These are phyloP conservation scores for Haplosporangium sp. DNA, from an alignment of 371 early-diverging fungal species.

Conservation along the genomic window DNA sequence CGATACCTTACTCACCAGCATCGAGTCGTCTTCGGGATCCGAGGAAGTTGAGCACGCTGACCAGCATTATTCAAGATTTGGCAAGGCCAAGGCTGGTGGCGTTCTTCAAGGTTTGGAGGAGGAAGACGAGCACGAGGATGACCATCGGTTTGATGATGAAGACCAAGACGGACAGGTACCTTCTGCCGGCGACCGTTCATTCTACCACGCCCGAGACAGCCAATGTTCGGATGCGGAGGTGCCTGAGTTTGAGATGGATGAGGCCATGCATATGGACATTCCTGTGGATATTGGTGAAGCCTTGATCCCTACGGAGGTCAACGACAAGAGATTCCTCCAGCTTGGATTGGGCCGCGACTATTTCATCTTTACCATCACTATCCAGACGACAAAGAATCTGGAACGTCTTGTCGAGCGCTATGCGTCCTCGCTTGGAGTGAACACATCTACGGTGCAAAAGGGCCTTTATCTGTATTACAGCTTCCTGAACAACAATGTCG, in stretches of 20 bases:
- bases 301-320: constrained; percentile 51
- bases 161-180: constrained; percentile 39
- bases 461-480: constrained; percentile 51
- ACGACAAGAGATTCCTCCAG: constrained; percentile 46
- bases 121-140: constrained; percentile 30
- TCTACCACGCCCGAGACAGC: constrained; percentile 22
- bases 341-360: constrained; percentile 45
- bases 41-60: constrained; percentile 21
- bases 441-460: constrained; percentile 16
- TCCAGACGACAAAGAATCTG: constrained; percentile 35
- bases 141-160: constrained; percentile 16
- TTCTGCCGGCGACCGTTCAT: constrained; percentile 31
- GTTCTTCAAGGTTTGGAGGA: constrained; percentile 36
- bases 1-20: constrained; percentile 45
- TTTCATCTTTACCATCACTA: constrained; percentile 51
- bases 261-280: constrained; percentile 37
- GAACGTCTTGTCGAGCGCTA: constrained; percentile 30
- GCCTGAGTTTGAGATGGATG: constrained; percentile 30
- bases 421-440: constrained; percentile 22
- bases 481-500: constrained; percentile 47
- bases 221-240: constrained; percentile 20
- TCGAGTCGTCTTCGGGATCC: constrained; percentile 37
- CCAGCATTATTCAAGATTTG: constrained; percentile 9
- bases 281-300: constrained; percentile 52
- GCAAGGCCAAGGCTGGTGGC: constrained; percentile 11